Conservation (phyloP, 1,284 basidiomycete species). For the Moesziomyces globuligerus region DNA sequence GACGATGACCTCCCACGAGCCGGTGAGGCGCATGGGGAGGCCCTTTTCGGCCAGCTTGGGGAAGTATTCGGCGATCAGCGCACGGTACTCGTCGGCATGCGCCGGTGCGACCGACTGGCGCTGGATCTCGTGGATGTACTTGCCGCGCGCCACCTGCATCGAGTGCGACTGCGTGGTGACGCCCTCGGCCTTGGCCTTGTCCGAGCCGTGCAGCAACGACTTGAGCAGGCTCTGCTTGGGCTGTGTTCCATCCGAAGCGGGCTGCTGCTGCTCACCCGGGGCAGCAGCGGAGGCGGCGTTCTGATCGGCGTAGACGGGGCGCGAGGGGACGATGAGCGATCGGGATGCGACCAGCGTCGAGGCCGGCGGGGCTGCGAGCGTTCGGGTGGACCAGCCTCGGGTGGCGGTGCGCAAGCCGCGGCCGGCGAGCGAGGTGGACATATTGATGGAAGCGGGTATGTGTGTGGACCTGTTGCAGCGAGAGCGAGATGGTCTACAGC, state of each 20-base stretch:
- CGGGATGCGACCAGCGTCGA: constrained; percentile 21
- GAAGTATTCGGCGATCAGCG: constrained; percentile 48
- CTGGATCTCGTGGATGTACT: constrained; percentile 64
- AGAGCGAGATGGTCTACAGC: no score
- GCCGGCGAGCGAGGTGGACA: constrained; percentile 22
- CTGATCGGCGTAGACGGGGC: constrained; percentile 13
- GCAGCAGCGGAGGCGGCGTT: background rate
- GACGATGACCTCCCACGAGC: constrained; percentile 62
- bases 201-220: constrained; percentile 59
- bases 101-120: constrained; percentile 58
- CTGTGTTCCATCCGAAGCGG: constrained; percentile 3
- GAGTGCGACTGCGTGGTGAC: constrained; percentile 46
- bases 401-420: constrained; percentile 27
- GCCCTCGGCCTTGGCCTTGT: constrained; percentile 50
- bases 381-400: constrained; percentile 15
- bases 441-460: background rate
- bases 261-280: constrained; percentile 2
- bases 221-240: constrained; percentile 49
- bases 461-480: background rate
- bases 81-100: constrained; percentile 50
- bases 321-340: constrained; percentile 37
- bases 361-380: constrained; percentile 1
- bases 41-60: constrained; percentile 51
- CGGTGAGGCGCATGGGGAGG: constrained; percentile 44
- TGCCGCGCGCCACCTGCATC: constrained; percentile 53